Evolutionary conservation across 1,284 basidiomycete species (phyloP).

Genomic region (Leccinum pallidistipes): DNA sequence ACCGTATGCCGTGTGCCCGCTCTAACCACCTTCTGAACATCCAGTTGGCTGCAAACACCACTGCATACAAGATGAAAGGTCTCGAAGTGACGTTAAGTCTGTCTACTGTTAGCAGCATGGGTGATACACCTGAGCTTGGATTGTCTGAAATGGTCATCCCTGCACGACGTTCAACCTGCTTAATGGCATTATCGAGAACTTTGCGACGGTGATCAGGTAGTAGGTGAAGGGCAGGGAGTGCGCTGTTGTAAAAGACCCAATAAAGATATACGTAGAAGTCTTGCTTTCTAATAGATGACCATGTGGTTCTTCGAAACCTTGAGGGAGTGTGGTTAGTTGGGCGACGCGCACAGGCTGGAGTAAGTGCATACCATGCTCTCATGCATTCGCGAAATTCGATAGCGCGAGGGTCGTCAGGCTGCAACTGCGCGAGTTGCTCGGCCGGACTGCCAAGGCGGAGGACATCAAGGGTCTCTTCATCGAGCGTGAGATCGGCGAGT

Average conservation of each 20-base stretch:
- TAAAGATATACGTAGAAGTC: constrained; percentile 80
- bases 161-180: constrained; percentile 70
- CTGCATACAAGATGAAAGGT: constrained; percentile 71
- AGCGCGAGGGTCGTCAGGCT: constrained; percentile 67
- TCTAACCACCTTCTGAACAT: constrained; percentile 47
- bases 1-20: constrained; percentile 47
- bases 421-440: constrained; percentile 57
- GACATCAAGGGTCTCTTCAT: constrained; percentile 54
- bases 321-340: constrained; percentile 10
- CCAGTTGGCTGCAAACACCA: constrained; percentile 58
- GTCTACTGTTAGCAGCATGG: constrained; percentile 81
- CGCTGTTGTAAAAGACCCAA: constrained; percentile 78
- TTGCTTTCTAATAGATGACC: constrained; percentile 66
- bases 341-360: neutral
- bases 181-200: constrained; percentile 59
- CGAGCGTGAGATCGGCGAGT: constrained; percentile 51
- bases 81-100: constrained; percentile 67
- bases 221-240: constrained; percentile 51
- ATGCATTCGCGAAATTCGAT: constrained; percentile 74
- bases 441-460: constrained; percentile 60
- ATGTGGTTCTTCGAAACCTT: constrained; percentile 74
- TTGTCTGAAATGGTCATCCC: constrained; percentile 68
- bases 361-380: constrained; percentile 51
- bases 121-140: constrained; percentile 51
- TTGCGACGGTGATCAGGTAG: constrained; percentile 47